Percentiles rank a stretch among this genome's conserved stretches.
phyloP scores from a whole-genome alignment of 2,329 filamentous ascomycete species.

The Diaporthe longicolla region DNA sequence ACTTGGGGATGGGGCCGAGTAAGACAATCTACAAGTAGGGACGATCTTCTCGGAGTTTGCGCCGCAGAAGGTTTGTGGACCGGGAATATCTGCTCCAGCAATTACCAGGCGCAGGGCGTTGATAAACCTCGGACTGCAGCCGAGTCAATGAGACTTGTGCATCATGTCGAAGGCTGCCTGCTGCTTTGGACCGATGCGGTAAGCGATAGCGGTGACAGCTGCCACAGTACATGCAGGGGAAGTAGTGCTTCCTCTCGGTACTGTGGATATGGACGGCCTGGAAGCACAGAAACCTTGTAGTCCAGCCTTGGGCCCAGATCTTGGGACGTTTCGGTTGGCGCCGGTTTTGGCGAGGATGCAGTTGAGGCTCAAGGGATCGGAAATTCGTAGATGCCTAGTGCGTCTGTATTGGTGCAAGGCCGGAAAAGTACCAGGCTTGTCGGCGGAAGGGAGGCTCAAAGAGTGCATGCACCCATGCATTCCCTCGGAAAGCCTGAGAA shows the following conservation, averaged over 20 bases:
- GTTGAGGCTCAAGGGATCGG: not conserved
- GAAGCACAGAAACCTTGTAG: not conserved
- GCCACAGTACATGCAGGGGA: not conserved
- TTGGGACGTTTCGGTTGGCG: constrained; percentile 24
- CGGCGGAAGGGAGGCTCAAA: constrained; percentile 21
- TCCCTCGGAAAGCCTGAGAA: constrained; percentile 16
- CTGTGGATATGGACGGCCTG: not conserved
- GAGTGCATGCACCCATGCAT: not conserved
- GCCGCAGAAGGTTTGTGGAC: not conserved
- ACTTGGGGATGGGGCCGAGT: not conserved
- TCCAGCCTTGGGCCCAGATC: not conserved
- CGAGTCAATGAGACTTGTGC: not conserved
- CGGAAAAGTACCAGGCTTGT: not conserved
- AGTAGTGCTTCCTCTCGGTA: not conserved
- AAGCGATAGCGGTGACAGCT: not conserved
- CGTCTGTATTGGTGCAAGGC: not conserved
- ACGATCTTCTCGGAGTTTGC: not conserved
- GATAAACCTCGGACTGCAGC: not conserved
- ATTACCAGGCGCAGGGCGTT: too few relatives aligned
- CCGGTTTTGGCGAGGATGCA: constrained; percentile 2
- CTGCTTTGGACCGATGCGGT: not conserved
- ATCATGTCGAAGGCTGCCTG: not conserved
- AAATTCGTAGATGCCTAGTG: not conserved
- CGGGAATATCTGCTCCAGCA: not conserved
- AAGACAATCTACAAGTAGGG: not conserved